Percentiles rank a stretch among this genome's conserved stretches.
phyloP scores from a whole-genome alignment of 345 rosid species.

The Luvunga scandens region DNA sequence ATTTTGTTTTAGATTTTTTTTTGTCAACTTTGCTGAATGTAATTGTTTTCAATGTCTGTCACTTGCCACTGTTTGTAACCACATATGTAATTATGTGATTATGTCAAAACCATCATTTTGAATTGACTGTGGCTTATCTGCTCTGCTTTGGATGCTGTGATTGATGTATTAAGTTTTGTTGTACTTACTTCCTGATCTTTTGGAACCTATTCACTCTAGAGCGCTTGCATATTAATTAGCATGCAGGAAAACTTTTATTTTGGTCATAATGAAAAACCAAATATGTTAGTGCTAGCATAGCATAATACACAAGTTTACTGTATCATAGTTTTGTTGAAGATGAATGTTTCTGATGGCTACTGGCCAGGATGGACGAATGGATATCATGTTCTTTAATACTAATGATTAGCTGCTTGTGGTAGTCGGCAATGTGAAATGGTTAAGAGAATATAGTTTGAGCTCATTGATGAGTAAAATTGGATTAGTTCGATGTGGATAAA shows the following conservation, averaged over 20 bases:
- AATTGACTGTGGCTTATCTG: background rate
- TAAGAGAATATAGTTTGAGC: background rate
- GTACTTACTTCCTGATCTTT: background rate
- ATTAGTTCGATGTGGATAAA: background rate
- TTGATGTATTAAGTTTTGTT: background rate
- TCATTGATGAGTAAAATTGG: background rate
- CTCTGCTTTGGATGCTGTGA: background rate
- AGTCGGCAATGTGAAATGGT: background rate
- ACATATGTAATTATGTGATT: background rate
- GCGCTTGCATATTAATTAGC: background rate
- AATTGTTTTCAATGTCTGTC: conserved; percentile 1
- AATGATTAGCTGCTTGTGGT: background rate
- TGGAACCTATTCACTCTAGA: background rate
- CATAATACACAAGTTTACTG: background rate
- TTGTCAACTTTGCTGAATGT: background rate
- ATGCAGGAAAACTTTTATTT: background rate
- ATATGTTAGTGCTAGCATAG: background rate
- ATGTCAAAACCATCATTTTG: background rate
- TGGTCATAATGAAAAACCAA: background rate
- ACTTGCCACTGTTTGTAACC: background rate
- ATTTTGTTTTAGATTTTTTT: background rate
- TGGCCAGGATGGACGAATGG: background rate
- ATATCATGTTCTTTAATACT: background rate
- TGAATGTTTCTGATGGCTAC: background rate
- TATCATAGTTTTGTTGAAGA: background rate